Conservation (phyloP, 2,329 filamentous ascomycete genomes). For the Ophiostoma montium region DNA sequence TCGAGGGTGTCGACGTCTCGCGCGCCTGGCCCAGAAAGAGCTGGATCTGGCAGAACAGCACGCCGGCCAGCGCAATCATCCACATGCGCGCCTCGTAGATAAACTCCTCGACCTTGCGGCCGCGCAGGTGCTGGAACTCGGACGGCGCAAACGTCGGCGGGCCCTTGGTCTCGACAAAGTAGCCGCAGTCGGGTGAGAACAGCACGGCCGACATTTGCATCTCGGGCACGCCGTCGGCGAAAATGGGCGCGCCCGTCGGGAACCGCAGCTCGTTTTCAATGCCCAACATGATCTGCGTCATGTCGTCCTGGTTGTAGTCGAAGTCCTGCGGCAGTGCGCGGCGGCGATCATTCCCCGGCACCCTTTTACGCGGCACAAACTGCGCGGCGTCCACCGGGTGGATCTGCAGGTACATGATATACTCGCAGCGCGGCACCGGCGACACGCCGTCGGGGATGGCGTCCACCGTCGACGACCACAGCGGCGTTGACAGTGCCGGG, state of each 20-base stretch:
- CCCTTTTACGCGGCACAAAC: slow-evolving; percentile 11
- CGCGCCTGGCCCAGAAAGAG: slow-evolving; percentile 51
- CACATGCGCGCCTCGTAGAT: slow-evolving; percentile 43
- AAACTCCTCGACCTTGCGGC: slow-evolving; percentile 47
- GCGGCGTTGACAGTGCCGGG: slow-evolving; percentile 36
- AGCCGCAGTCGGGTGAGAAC: slow-evolving; percentile 55
- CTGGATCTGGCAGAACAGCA: slow-evolving; percentile 47
- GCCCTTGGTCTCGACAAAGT: slow-evolving; percentile 51
- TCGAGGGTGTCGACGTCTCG: slow-evolving; percentile 53
- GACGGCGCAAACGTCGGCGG: slow-evolving; percentile 38
- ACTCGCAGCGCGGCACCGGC: slow-evolving; percentile 70
- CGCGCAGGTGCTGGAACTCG: slow-evolving; percentile 41
- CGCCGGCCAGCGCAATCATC: slow-evolving; percentile 38
- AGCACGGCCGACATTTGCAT: slow-evolving; percentile 49
- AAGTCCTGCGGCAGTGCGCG: slow-evolving; percentile 2
- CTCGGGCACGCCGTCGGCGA: slow-evolving; percentile 30
- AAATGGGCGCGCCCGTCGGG: slow-evolving; percentile 44
- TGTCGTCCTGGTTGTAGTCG: slow-evolving; percentile 8
- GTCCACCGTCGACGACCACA: slow-evolving; percentile 62
- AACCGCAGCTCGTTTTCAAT: slow-evolving; percentile 50
- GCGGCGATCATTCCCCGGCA: too few relatives aligned
- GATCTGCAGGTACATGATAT: slow-evolving; percentile 73
- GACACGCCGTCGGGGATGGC: slow-evolving; percentile 43
- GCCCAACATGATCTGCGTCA: slow-evolving; percentile 20
- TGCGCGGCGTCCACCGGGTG: slow-evolving; percentile 35